Evolutionary conservation across 495 filamentous ascomycete genomes (phyloP).

Genomic region (Penicillium macrosclerotiorum): DNA sequence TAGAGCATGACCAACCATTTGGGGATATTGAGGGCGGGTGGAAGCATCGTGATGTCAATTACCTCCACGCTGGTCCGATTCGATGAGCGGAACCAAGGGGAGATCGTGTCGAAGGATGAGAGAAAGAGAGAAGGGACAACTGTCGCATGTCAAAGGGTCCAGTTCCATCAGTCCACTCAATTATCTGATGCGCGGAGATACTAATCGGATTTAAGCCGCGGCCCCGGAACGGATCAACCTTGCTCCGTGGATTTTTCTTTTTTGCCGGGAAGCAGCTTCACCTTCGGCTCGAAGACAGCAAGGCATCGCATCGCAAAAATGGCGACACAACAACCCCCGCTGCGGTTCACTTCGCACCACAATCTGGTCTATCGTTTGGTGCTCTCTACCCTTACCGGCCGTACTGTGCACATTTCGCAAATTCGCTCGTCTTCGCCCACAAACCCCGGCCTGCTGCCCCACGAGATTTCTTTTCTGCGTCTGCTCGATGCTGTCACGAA

Average conservation of each 20-base stretch:
- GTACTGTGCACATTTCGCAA: constrained; percentile 84
- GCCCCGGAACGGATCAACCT: constrained; percentile 25
- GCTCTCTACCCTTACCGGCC: constrained; percentile 87
- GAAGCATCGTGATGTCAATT: constrained; percentile 43
- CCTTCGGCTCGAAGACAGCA: constrained; percentile 3
- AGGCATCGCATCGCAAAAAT: constrained; percentile 24
- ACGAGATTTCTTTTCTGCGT: constrained; percentile 94
- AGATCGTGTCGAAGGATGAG: background rate
- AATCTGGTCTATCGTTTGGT: constrained; percentile 81
- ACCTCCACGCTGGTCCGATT: too few relatives aligned
- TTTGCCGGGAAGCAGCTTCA: constrained; percentile 19
- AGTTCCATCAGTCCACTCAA: background rate
- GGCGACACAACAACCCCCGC: constrained; percentile 47
- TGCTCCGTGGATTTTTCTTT: constrained; percentile 34
- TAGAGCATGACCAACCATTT: constrained; percentile 58
- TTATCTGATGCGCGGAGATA: constrained; percentile 28
- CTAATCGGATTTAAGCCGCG: constrained; percentile 24
- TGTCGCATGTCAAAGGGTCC: constrained; percentile 7
- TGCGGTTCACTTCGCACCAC: constrained; percentile 78
- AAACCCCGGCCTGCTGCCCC: constrained; percentile 80
- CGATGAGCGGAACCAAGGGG: too few relatives aligned
- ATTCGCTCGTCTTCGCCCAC: constrained; percentile 84
- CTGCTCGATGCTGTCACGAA: constrained; percentile 94
- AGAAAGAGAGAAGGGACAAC: background rate
- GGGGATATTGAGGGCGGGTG: constrained; percentile 66